Conservation (phyloP, 768 basidiomycete species). For the Xanthoconium stramineum region DNA sequence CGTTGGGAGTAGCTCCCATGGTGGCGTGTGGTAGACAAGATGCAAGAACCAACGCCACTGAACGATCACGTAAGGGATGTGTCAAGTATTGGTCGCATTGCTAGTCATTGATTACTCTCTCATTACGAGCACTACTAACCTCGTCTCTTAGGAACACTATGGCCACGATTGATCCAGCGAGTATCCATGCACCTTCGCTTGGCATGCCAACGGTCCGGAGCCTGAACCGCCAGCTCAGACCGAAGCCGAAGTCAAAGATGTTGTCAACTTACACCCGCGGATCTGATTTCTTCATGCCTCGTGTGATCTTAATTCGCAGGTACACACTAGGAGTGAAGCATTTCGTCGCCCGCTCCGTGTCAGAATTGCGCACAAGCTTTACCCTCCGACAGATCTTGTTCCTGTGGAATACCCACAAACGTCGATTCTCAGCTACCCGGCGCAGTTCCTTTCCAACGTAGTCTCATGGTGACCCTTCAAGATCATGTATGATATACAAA, state of each 20-base stretch:
- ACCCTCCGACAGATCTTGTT: neutral
- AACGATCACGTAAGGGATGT: constrained; percentile 25
- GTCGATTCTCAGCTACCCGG: neutral
- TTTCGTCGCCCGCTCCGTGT: constrained; percentile 4
- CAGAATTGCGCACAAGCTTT: neutral
- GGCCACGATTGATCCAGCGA: neutral
- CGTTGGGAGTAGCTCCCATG: constrained; percentile 25
- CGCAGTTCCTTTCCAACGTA: neutral
- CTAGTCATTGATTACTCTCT: neutral
- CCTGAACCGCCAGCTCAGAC: constrained; percentile 16
- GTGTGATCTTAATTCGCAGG: constrained; percentile 14
- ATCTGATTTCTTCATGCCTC: constrained; percentile 29
- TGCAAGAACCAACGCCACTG: constrained; percentile 20
- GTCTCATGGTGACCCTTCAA: neutral
- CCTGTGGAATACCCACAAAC: neutral
- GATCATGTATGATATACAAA: constrained; percentile 5
- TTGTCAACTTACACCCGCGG: constrained; percentile 30
- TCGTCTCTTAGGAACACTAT: too few species aligned
- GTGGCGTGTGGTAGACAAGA: constrained; percentile 3
- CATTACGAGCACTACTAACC: too few species aligned
- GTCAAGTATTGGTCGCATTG: neutral
- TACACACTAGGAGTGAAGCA: constrained; percentile 1
- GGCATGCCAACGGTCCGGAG: constrained; percentile 6
- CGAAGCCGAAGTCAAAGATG: constrained; percentile 16
- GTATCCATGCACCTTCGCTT: neutral